A percentile compares a stretch with the other conserved stretches of the same genome.
Evolutionary conservation across 345 rosid genomes (phyloP).

Genomic region (Syzygium grande): DNA sequence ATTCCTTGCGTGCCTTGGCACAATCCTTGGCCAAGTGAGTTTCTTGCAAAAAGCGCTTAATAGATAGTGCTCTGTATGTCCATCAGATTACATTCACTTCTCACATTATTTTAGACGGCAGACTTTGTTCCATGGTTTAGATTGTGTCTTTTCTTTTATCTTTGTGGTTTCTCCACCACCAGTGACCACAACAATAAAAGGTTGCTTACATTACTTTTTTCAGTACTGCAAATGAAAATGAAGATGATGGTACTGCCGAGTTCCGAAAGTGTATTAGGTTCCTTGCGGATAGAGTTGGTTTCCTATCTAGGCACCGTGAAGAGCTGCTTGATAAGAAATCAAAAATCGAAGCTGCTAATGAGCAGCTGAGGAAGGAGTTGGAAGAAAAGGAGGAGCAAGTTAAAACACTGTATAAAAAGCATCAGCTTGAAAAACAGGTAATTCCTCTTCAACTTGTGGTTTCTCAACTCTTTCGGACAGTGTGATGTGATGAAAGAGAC

Average conservation of each 20-base stretch:
- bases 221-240: slow-evolving; percentile 68
- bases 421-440: slow-evolving; percentile 97
- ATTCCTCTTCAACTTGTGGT: background rate
- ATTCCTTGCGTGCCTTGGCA: slow-evolving; percentile 67
- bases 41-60: background rate
- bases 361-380: slow-evolving; percentile 67
- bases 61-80: background rate
- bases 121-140: background rate
- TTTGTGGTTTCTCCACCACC: background rate
- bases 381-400: slow-evolving; percentile 77
- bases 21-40: slow-evolving; percentile 90
- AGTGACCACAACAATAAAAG: background rate
- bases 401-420: slow-evolving; percentile 72
- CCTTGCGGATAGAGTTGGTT: slow-evolving; percentile 74
- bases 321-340: slow-evolving; percentile 72
- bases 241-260: slow-evolving; percentile 66
- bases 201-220: background rate
- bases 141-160: background rate
- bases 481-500: background rate
- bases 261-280: slow-evolving; percentile 63
- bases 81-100: background rate
- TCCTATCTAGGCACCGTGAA: slow-evolving; percentile 63
- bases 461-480: background rate
- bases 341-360: slow-evolving; percentile 60
- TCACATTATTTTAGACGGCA: background rate